phyloP scores from a whole-genome alignment of 805 yeast genomes.

The Myxozyma mucilagina region DNA sequence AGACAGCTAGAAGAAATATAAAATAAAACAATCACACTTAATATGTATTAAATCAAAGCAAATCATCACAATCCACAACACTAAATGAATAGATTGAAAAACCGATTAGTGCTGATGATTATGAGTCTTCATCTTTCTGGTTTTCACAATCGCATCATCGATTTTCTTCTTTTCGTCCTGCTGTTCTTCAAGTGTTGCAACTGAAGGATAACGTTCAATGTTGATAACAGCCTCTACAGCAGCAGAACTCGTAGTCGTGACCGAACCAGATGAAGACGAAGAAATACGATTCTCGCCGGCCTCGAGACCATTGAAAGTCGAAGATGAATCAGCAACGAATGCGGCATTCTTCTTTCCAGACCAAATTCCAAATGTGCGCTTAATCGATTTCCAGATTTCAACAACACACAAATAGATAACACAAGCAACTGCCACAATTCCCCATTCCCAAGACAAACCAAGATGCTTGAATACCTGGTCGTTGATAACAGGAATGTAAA shows the following conservation, averaged over 20 bases:
- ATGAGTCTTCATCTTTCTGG: background rate
- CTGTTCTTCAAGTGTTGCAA: background rate
- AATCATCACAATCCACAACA: too few species aligned
- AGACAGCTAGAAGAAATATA: too few species aligned
- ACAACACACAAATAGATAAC: constrained; percentile 59
- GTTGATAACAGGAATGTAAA: constrained; percentile 87
- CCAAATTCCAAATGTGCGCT: constrained; percentile 46
- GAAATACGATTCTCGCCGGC: background rate
- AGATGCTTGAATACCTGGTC: constrained; percentile 70
- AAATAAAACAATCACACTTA: background rate
- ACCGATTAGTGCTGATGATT: background rate
- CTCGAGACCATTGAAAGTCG: background rate
- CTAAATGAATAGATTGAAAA: too few species aligned
- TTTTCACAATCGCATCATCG: background rate
- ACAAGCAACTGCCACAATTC: constrained; percentile 60
- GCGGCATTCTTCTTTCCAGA: constrained; percentile 17
- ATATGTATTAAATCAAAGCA: too few species aligned
- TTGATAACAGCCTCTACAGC: background rate
- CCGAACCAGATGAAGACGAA: background rate
- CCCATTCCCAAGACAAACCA: constrained; percentile 80
- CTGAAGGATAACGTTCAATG: background rate
- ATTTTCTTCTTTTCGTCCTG: background rate
- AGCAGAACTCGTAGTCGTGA: background rate
- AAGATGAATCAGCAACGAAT: background rate
- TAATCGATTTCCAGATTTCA: constrained; percentile 67